phyloP scores from a whole-genome alignment of 257 asterid species.

The Plantago elongata region DNA sequence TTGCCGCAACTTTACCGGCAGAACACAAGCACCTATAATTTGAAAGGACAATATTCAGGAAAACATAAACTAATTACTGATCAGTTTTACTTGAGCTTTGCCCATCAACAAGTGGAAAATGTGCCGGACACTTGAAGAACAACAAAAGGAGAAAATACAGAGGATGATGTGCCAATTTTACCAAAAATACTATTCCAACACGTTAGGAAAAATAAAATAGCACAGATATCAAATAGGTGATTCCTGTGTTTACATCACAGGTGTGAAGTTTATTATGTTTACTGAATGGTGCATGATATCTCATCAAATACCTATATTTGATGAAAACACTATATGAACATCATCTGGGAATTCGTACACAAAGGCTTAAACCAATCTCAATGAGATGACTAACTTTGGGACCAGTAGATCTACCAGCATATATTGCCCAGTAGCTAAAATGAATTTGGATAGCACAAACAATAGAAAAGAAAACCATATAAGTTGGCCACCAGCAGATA shows the following conservation, averaged over 20 bases:
- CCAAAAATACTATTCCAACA: too few relatives aligned
- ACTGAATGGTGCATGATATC: too few relatives aligned
- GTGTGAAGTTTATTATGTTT: too few relatives aligned
- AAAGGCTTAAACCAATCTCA: constrained; percentile 2
- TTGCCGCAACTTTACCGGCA: constrained; percentile 76
- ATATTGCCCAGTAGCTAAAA: background rate
- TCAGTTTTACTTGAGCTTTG: background rate
- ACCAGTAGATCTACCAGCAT: background rate
- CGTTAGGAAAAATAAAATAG: too few relatives aligned
- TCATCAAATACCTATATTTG: too few relatives aligned
- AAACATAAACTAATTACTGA: constrained; percentile 3
- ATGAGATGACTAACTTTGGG: background rate
- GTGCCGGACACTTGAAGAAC: too few relatives aligned
- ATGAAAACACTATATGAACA: background rate
- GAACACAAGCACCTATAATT: constrained; percentile 90
- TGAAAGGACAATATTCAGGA: constrained; percentile 23
- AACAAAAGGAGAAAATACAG: too few relatives aligned
- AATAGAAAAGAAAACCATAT: background rate
- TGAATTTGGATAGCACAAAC: constrained; percentile 1
- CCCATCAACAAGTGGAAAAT: too few relatives aligned
- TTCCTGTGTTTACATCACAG: too few relatives aligned
- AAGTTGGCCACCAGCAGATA: constrained; percentile 7
- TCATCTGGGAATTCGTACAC: background rate
- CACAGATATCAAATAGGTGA: too few relatives aligned
- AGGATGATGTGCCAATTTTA: too few relatives aligned